A percentile compares a stretch with the other conserved stretches of the same genome.
These are phyloP conservation scores for Rugonectria rugulosa DNA, from an alignment of 2,329 filamentous ascomycete species.

Conservation along the genomic window DNA sequence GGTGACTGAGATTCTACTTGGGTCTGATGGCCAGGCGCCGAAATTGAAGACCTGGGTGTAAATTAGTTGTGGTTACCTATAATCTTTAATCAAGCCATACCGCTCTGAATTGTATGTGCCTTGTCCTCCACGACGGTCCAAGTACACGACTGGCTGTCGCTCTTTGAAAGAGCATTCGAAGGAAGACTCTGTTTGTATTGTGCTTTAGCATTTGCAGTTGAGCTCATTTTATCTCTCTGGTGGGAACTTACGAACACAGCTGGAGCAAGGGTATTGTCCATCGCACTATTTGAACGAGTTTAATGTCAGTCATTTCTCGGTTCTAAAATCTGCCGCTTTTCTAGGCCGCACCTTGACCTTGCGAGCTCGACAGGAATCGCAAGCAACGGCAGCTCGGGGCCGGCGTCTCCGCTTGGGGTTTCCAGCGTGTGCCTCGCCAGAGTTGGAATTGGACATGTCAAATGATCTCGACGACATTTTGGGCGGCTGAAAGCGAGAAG, in stretches of 20 bases:
- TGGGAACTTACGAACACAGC: conserved; percentile 11
- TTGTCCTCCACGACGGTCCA: not conserved
- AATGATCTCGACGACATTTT: conserved; percentile 1
- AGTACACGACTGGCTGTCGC: not conserved
- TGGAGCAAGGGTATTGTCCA: conserved; percentile 15
- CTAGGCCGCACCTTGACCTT: conserved; percentile 16
- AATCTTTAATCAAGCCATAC: not conserved
- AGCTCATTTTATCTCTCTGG: too few relatives aligned
- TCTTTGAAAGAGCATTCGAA: conserved; percentile 19
- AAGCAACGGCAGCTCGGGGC: conserved; percentile 16
- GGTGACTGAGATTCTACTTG: not conserved
- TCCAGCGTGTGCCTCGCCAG: not conserved
- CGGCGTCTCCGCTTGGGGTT: conserved; percentile 16
- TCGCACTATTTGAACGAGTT: conserved; percentile 2
- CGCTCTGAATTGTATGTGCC: not conserved
- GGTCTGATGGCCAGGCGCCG: not conserved
- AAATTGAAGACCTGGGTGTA: not conserved
- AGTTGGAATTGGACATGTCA: not conserved
- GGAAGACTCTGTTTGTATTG: conserved; percentile 3
- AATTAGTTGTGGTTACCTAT: not conserved
- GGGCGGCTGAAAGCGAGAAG: too few relatives aligned
- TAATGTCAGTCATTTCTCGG: not conserved
- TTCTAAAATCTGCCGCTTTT: not conserved
- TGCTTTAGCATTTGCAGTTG: not conserved
- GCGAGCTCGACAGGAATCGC: conserved; percentile 18